Conservation (phyloP, 2,329 filamentous ascomycete genomes). For the Botrytis squamosa region DNA sequence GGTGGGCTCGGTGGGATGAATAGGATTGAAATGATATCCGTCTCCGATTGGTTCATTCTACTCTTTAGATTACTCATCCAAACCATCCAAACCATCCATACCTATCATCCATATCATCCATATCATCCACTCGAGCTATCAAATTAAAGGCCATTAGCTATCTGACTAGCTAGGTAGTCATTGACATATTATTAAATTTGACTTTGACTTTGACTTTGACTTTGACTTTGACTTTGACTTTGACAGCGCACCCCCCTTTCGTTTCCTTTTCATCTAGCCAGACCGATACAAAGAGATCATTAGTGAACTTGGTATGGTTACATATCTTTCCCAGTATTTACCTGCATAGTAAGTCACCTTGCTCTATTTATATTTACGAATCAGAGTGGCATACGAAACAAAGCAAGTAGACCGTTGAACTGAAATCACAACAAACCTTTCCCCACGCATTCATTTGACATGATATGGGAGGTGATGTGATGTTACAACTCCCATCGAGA, state of each 20-base stretch:
- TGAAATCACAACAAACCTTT: not conserved
- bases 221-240: constrained; percentile 11
- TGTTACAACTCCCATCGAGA: constrained; percentile 10
- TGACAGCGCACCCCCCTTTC: constrained; percentile 13
- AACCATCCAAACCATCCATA: not conserved
- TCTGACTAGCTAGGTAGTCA: no score
- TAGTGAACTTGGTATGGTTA: not conserved
- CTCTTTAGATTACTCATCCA: not conserved
- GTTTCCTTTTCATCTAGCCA: not conserved
- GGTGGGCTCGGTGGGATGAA: no score
- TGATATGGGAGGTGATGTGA: not conserved
- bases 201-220: constrained; percentile 1
- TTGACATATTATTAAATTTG: not conserved
- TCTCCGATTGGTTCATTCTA: no score
- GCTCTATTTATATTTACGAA: not conserved
- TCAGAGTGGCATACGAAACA: no score
- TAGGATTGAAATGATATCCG: not conserved
- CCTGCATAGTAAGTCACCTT: not conserved
- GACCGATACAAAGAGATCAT: not conserved
- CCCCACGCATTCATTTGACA: not conserved
- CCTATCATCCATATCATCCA: not conserved
- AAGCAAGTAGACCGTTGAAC: not conserved
- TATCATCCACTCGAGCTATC: not conserved
- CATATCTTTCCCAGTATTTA: not conserved
- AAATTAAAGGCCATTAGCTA: not conserved